Evolutionary conservation across 768 basidiomycete species (phyloP).

Genomic region (Artomyces pyxidatus): DNA sequence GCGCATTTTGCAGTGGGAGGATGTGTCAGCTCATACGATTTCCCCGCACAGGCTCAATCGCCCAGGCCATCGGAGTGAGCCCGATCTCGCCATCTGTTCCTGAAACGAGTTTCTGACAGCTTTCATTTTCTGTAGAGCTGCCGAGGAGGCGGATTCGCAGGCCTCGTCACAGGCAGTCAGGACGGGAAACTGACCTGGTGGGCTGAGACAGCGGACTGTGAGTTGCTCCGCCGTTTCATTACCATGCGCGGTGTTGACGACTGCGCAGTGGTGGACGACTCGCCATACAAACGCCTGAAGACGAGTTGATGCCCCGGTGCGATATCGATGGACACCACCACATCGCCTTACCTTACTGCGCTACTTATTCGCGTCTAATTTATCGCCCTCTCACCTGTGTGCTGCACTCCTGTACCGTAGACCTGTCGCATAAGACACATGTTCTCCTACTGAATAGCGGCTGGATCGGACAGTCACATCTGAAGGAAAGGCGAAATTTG

Average conservation of each 20-base stretch:
- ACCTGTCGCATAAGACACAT: neutral
- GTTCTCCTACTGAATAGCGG: neutral
- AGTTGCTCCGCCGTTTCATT: conserved; percentile 7
- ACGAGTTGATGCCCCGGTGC: neutral
- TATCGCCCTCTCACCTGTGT: no score
- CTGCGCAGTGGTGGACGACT: neutral
- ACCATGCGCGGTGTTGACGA: neutral
- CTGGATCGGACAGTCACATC: neutral
- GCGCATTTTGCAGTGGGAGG: no score
- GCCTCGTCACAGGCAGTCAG: conserved; percentile 13
- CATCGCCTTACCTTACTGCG: no score
- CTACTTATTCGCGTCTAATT: no score
- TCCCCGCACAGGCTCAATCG: no score
- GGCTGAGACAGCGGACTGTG: conserved; percentile 8
- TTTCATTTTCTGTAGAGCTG: neutral
- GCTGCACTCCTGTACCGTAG: no score
- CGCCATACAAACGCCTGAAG: neutral
- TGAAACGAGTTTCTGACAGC: no score
- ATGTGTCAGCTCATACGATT: no score
- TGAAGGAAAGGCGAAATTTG: neutral
- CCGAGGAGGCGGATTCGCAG: neutral
- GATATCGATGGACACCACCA: no score
- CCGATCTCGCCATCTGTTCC: no score
- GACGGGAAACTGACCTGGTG: conserved; percentile 16
- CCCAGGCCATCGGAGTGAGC: no score